phyloP scores from a whole-genome alignment of 176 grass and related monocot species.

The Secale cereale region DNA sequence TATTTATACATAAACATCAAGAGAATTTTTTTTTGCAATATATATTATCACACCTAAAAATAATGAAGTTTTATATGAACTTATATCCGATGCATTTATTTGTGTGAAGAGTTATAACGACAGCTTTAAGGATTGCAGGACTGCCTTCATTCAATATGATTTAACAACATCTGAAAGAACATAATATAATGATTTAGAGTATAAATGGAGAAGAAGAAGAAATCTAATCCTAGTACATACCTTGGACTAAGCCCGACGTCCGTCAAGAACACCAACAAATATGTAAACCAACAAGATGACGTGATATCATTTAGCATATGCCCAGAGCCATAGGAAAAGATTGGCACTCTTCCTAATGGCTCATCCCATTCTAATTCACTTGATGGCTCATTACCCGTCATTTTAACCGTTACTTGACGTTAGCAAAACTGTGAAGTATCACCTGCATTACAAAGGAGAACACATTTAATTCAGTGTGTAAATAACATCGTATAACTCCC shows the following conservation, averaged over 20 bases:
- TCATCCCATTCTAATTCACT: constrained; percentile 45
- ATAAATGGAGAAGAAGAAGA: neutral
- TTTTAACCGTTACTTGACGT: constrained; percentile 47
- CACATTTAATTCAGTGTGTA: neutral
- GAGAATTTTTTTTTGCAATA: neutral
- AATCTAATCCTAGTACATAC: constrained; percentile 31
- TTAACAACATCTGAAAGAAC: constrained; percentile 1
- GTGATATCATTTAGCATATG: constrained; percentile 99
- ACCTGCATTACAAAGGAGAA: constrained; percentile 29
- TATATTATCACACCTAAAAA: neutral
- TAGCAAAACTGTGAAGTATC: neutral
- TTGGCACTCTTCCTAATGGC: constrained; percentile 58
- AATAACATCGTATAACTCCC: neutral
- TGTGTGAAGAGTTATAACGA: neutral
- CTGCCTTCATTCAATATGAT: constrained; percentile 12
- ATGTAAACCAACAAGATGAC: constrained; percentile 96
- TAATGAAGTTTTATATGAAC: neutral
- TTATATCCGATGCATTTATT: neutral
- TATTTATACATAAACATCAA: neutral
- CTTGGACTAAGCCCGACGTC: constrained; percentile 83
- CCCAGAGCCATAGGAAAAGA: constrained; percentile 86
- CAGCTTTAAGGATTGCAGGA: neutral
- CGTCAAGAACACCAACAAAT: constrained; percentile 83
- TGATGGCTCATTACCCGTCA: constrained; percentile 21
- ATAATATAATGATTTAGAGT: neutral